Evolutionary conservation across 441 rosid genomes (phyloP).

Genomic region (Pelargonium myrrhifolium): DNA sequence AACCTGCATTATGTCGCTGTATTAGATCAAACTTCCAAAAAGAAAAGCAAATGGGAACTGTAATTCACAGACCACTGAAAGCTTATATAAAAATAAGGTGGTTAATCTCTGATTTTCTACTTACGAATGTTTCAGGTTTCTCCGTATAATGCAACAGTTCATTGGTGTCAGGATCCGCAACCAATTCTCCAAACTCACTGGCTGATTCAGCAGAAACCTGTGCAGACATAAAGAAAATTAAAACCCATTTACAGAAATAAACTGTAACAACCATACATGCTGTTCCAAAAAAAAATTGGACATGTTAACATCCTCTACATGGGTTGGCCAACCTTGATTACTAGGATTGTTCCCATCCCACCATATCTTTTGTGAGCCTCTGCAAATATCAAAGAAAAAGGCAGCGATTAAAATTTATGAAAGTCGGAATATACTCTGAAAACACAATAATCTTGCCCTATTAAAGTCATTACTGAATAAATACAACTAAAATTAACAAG

Average conservation of each 20-base stretch:
- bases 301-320: background rate
- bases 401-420: slow-evolving; percentile 5
- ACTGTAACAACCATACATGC: background rate
- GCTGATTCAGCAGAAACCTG: slow-evolving; percentile 96
- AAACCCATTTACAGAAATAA: background rate
- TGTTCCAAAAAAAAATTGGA: background rate
- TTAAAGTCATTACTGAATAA: background rate
- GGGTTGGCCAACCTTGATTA: slow-evolving; percentile 54
- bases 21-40: background rate
- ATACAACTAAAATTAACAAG: background rate
- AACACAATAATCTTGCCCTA: background rate
- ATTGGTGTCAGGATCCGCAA: slow-evolving; percentile 70
- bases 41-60: background rate
- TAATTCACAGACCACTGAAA: too few species aligned
- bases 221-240: background rate
- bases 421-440: background rate
- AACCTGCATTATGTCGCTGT: slow-evolving; percentile 38
- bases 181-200: slow-evolving; percentile 72
- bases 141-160: slow-evolving; percentile 84
- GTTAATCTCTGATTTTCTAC: slow-evolving; percentile 18
- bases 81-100: too few species aligned
- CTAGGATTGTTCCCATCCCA: slow-evolving; percentile 82
- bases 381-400: slow-evolving; percentile 21
- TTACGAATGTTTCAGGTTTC: slow-evolving; percentile 87
- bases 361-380: slow-evolving; percentile 72